A percentile compares a stretch with the other conserved stretches of the same genome.
Evolutionary conservation across 495 filamentous ascomycete species (phyloP).

Genomic region (Thozetella sp.): DNA sequence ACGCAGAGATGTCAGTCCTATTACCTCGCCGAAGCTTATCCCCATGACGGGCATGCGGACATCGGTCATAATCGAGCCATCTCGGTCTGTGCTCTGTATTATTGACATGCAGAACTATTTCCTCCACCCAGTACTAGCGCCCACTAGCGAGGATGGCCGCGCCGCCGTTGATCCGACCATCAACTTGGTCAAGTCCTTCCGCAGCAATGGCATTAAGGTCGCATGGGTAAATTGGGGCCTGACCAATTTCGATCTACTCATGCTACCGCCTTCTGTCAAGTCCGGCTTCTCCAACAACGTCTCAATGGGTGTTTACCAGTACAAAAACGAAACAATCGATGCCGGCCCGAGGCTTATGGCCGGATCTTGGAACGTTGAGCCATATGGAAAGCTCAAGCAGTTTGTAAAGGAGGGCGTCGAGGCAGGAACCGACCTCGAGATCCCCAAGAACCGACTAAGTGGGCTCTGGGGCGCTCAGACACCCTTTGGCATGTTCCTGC

Average conservation of each 20-base stretch:
- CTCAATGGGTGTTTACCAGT: not conserved
- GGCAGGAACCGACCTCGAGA: not conserved
- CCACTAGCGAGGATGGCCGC: not conserved
- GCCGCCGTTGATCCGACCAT: not conserved
- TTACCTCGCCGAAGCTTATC: not conserved
- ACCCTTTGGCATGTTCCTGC: not conserved
- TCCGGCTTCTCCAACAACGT: not conserved
- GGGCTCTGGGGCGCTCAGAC: not conserved
- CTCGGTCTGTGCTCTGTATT: not conserved
- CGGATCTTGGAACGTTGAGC: not conserved
- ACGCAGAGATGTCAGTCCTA: not conserved
- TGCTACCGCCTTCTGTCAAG: not conserved
- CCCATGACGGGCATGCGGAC: not conserved
- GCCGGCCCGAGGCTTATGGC: not conserved
- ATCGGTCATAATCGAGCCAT: not conserved
- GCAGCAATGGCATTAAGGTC: not conserved
- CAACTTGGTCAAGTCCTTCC: not conserved
- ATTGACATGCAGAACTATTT: not conserved
- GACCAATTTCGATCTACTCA: not conserved
- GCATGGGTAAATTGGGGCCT: not conserved
- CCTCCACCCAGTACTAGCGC: not conserved
- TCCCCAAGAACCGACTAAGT: not conserved
- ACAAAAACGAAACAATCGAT: not conserved
- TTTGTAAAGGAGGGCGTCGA: not conserved
- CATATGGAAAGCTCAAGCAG: not conserved